Evolutionary conservation across 1,139 yeast species (phyloP).

Genomic region (Nematodospora anomalae): DNA sequence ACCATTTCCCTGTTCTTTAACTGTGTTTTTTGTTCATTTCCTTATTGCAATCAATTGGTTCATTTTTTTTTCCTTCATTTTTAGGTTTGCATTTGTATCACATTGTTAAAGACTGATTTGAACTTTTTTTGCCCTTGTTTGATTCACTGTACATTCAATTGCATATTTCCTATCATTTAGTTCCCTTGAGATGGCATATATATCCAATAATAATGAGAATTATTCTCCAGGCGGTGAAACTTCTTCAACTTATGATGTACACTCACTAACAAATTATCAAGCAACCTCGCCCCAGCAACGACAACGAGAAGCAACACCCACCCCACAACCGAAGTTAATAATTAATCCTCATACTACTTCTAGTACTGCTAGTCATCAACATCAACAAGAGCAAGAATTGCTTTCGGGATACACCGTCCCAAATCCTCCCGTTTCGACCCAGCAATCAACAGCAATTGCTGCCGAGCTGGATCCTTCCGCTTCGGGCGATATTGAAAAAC

Average conservation of each 20-base stretch:
- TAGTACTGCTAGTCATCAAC: slow-evolving; percentile 44
- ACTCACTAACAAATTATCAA: slow-evolving; percentile 1
- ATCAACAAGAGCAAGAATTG: slow-evolving; percentile 47
- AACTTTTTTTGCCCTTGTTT: background rate
- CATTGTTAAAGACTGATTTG: background rate
- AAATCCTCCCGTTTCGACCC: slow-evolving; percentile 43
- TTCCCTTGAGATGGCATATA: background rate
- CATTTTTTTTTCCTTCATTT: background rate
- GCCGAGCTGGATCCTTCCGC: slow-evolving; percentile 15
- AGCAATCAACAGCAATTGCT: slow-evolving; percentile 31
- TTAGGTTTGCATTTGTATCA: background rate
- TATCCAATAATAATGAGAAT: slow-evolving; percentile 3
- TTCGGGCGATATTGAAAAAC: slow-evolving; percentile 28
- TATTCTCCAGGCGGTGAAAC: slow-evolving; percentile 3
- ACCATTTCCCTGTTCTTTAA: background rate
- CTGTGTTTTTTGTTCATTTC: background rate
- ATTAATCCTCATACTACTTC: slow-evolving; percentile 22
- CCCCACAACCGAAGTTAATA: slow-evolving; percentile 7
- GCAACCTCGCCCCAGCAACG: slow-evolving; percentile 6
- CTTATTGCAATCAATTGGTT: background rate
- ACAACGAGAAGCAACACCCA: slow-evolving; percentile 3
- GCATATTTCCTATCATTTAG: background rate
- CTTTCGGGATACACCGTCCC: slow-evolving; percentile 42
- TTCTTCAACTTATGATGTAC: slow-evolving; percentile 3
- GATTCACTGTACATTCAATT: background rate